Base-by-base conservation (phyloP, 2,329 filamentous ascomycete species). In the Endocalyx cinctus region DNA sequence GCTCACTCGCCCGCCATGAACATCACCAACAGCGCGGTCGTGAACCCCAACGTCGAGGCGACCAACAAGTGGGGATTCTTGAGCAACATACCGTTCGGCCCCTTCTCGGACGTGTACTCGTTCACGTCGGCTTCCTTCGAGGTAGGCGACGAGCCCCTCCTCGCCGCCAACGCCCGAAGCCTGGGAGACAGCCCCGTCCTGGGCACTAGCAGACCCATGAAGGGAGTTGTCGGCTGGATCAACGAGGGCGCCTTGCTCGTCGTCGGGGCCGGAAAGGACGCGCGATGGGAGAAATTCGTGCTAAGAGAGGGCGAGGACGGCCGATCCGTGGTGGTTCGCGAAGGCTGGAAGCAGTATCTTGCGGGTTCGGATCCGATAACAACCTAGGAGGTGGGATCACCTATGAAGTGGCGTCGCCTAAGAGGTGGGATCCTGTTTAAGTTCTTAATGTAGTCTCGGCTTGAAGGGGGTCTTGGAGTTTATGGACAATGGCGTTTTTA, bases 91-190 rank as follows among this genome's bases (percentile, higher is more conserved):
- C 89, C 89, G 1, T 67, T 94, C 35, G 77, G 96, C 46, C 92
- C 92, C 2, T 94, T 97, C 56, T 90, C 86, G 2, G 92, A 97
- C 46, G 74, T 83, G 7, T 95, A 96, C 57, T 94, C 87, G 1
- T 89, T 90, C 50, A 75, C 86, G 4, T 87, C 81, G 25, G 75
- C 78, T 4, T 79, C 82, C 20, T 97, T 97, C 49, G 83, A 92
- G 48, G 82, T 87, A 23, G 87, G 86, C 4, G 83, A 92, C 19
- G 87, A 94, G 50, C 66, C 71, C 17, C 54, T 67, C 27, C 61
- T 64, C 25, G 67, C 63, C 10, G 64, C 59, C 55, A 47, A 45
- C 25, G 35, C 43, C 27, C 41, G 45, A 15, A 38, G 32, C 10
- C 13, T 38, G 16, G 51, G 42, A 17, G 47, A 54, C 30, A 50